Conservation (phyloP, 1,284 basidiomycete species). For the Sanghuangporus sanghuang region DNA sequence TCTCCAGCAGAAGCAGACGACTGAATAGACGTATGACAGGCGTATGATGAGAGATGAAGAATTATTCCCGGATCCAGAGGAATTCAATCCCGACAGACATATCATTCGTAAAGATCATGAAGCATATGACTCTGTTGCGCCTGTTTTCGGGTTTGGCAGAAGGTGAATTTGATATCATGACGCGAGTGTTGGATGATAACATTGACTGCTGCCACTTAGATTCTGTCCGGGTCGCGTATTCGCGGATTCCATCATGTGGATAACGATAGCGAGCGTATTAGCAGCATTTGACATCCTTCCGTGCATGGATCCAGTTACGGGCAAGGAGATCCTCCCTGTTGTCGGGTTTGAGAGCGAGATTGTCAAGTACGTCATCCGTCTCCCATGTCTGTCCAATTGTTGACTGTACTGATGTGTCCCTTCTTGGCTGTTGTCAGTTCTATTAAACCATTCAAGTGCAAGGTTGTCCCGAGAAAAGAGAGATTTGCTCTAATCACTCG, state of each 20-base stretch:
- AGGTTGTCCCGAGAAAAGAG: constrained; percentile 1
- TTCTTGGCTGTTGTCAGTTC: background rate
- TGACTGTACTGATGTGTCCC: background rate
- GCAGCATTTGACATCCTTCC: constrained; percentile 19
- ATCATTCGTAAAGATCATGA: background rate
- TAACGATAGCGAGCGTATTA: constrained; percentile 20
- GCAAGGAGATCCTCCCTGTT: background rate
- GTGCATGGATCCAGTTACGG: background rate
- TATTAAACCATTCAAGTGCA: constrained; percentile 1
- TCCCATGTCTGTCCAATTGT: background rate
- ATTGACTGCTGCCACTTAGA: constrained; percentile 2
- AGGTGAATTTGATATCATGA: background rate
- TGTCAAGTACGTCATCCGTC: background rate
- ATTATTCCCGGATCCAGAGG: constrained; percentile 4
- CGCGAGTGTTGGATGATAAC: background rate
- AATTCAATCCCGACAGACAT: constrained; percentile 11
- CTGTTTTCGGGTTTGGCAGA: constrained; percentile 15
- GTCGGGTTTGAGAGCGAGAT: background rate
- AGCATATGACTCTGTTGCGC: background rate
- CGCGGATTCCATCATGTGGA: constrained; percentile 18
- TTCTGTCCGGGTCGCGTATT: constrained; percentile 20
- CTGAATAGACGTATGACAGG: background rate
- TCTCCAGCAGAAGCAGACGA: background rate
- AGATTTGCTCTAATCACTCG: background rate
- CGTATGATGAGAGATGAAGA: constrained; percentile 16